phyloP scores from a whole-genome alignment of 768 basidiomycete species.

The Russula sp. region DNA sequence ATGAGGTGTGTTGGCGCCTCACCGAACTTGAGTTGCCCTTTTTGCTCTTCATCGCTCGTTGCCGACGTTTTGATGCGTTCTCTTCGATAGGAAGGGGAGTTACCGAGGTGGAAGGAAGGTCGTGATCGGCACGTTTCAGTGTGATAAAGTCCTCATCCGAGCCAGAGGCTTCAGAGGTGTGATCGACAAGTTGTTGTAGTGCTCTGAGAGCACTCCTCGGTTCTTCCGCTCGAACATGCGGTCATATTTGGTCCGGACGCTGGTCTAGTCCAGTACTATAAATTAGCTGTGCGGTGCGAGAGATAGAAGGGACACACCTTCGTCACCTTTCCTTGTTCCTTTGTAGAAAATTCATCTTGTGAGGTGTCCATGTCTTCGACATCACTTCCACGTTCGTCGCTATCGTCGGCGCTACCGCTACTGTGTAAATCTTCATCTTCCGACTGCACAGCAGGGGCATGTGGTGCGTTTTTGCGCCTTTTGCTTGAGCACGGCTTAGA shows the following conservation, averaged over 20 bases:
- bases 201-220: slow-evolving; percentile 85
- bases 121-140: slow-evolving; percentile 88
- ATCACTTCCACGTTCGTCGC: not conserved
- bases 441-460: slow-evolving; percentile 41
- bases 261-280: slow-evolving; percentile 22
- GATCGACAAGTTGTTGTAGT: slow-evolving; percentile 85
- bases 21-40: slow-evolving; percentile 60
- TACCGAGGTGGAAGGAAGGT: slow-evolving; percentile 42
- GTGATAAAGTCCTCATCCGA: slow-evolving; percentile 85
- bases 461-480: slow-evolving; percentile 72
- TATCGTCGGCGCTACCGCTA: slow-evolving; percentile 12
- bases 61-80: slow-evolving; percentile 84
- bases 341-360: not conserved
- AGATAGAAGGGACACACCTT: slow-evolving; percentile 1
- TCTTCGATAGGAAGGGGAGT: slow-evolving; percentile 36
- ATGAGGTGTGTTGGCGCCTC: slow-evolving; percentile 69
- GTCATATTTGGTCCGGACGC: slow-evolving; percentile 90
- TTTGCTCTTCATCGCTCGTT: slow-evolving; percentile 69
- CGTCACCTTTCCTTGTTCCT: slow-evolving; percentile 7
- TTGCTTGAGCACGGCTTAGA: slow-evolving; percentile 60
- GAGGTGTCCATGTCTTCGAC: slow-evolving; percentile 2
- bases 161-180: slow-evolving; percentile 44
- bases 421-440: slow-evolving; percentile 31
- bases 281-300: not conserved
- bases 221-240: slow-evolving; percentile 97